Evolutionary conservation across 2,329 filamentous ascomycete genomes (phyloP).

Genomic region (Lasiodiplodia hormozganensis): DNA sequence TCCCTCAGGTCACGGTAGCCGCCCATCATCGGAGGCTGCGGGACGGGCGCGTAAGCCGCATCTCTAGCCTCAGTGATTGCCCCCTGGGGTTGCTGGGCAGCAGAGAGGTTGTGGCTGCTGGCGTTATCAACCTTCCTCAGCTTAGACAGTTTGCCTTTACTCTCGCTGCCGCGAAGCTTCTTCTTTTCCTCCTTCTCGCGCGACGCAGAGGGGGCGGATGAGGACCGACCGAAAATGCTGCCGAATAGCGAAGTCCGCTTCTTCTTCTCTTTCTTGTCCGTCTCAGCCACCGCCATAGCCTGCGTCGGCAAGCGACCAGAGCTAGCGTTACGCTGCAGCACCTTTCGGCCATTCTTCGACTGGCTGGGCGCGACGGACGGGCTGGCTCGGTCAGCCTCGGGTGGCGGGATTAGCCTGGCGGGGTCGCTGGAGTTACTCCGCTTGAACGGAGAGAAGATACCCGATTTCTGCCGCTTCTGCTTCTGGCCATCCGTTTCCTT

Average conservation of each 20-base stretch:
- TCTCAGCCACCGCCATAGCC: background rate
- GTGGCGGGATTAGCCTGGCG: background rate
- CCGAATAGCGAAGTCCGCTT: slow-evolving; percentile 55
- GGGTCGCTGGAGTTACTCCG: background rate
- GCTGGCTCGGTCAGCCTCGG: background rate
- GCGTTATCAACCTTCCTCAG: background rate
- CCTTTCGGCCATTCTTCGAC: slow-evolving; percentile 18
- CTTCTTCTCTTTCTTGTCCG: slow-evolving; percentile 41
- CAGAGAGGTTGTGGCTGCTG: background rate
- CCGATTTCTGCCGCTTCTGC: slow-evolving; percentile 6
- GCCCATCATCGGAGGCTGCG: background rate
- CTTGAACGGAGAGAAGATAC: slow-evolving; percentile 18
- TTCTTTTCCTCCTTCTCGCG: slow-evolving; percentile 33
- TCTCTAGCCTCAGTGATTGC: background rate
- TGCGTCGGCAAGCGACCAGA: background rate
- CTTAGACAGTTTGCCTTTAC: slow-evolving; percentile 26
- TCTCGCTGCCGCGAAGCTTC: slow-evolving; percentile 7
- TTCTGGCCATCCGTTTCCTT: background rate
- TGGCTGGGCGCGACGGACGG: background rate
- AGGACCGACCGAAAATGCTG: slow-evolving; percentile 49
- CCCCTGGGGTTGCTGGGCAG: background rate
- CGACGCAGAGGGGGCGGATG: slow-evolving; percentile 41
- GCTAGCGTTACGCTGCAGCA: slow-evolving; percentile 22
- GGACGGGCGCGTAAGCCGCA: slow-evolving; percentile 9
- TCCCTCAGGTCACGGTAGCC: background rate